A percentile compares a stretch with the other conserved stretches of the same genome.
Conservation (phyloP, 2,329 filamentous ascomycete species). For the Ceratocystis harringtonii region DNA sequence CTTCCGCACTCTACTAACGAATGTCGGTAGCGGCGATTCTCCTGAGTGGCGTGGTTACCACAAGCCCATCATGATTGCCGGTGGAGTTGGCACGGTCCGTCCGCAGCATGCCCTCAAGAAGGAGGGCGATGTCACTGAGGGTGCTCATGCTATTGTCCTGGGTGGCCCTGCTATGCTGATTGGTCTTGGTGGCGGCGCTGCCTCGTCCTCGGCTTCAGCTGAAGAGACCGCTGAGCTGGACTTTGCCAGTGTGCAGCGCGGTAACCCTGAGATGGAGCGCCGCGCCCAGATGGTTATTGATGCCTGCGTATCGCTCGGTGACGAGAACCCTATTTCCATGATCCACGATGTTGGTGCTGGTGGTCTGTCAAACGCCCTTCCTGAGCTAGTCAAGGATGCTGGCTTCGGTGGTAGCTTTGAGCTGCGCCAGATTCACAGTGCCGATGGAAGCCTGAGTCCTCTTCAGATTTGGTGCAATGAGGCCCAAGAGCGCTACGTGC, state of each 20-base stretch:
- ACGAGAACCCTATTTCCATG: conserved; percentile 80
- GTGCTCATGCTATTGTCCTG: conserved; percentile 83
- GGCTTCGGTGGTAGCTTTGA: conserved; percentile 85
- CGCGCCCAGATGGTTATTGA: conserved; percentile 98
- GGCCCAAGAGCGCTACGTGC: conserved; percentile 88
- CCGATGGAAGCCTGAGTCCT: conserved; percentile 82
- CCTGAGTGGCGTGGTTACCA: conserved; percentile 79
- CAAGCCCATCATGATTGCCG: conserved; percentile 97
- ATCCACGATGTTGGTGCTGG: conserved; percentile 97
- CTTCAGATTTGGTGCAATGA: conserved; percentile 98
- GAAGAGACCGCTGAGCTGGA: conserved; percentile 85
- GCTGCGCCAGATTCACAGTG: conserved; percentile 81
- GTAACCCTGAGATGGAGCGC: conserved; percentile 91
- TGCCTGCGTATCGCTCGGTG: conserved; percentile 70
- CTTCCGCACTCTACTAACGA: conserved; percentile 75
- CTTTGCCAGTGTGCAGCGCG: conserved; percentile 92
- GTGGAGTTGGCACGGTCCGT: conserved; percentile 81
- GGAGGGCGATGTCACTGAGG: conserved; percentile 60
- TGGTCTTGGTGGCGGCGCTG: conserved; percentile 73
- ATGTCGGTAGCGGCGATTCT: conserved; percentile 38
- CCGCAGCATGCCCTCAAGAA: conserved; percentile 85
- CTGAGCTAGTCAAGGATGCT: conserved; percentile 75
- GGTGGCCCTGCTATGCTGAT: conserved; percentile 97
- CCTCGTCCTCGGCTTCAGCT: conserved; percentile 76
- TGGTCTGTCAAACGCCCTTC: conserved; percentile 59